Evolutionary conservation across 1,284 basidiomycete genomes (phyloP).

Genomic region (Irpex sp.): DNA sequence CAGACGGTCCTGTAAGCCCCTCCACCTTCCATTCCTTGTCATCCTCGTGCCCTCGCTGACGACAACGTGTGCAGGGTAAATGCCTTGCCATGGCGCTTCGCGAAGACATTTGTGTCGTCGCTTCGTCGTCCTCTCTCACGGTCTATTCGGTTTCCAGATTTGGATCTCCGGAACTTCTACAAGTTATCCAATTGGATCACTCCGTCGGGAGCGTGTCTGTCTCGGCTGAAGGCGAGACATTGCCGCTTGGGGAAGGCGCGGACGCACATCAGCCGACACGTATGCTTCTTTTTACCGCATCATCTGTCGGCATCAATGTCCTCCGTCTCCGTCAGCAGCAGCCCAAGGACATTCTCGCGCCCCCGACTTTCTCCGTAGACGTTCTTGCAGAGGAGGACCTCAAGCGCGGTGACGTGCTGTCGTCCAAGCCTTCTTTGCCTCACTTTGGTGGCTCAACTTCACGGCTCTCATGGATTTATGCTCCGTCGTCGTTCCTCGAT

Average conservation of each 20-base stretch:
- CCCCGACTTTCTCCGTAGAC: slow-evolving; percentile 4
- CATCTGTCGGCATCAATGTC: not conserved
- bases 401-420: slow-evolving; percentile 1
- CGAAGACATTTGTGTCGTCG: slow-evolving; percentile 13
- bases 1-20: slow-evolving; percentile 7
- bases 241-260: not conserved
- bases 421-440: slow-evolving; percentile 5
- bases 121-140: slow-evolving; percentile 6
- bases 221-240: slow-evolving; percentile 4
- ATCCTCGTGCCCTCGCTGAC: not conserved
- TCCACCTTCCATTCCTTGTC: not conserved
- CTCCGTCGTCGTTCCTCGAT: slow-evolving; percentile 13
- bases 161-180: slow-evolving; percentile 4
- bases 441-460: slow-evolving; percentile 12
- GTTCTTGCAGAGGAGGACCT: slow-evolving; percentile 10
- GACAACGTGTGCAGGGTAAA: slow-evolving; percentile 1
- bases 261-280: not conserved
- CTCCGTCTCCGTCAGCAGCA: slow-evolving; percentile 2
- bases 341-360: not conserved
- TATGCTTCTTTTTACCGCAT: not conserved
- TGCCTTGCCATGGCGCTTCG: slow-evolving; percentile 12
- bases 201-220: slow-evolving; percentile 10
- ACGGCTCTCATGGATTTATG: slow-evolving; percentile 10
- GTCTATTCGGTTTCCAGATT: slow-evolving; percentile 5
- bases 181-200: slow-evolving; percentile 11